Percentiles rank a stretch among this genome's conserved stretches.
Evolutionary conservation across 768 basidiomycete genomes (phyloP).

Genomic region (Mycena belliarum): DNA sequence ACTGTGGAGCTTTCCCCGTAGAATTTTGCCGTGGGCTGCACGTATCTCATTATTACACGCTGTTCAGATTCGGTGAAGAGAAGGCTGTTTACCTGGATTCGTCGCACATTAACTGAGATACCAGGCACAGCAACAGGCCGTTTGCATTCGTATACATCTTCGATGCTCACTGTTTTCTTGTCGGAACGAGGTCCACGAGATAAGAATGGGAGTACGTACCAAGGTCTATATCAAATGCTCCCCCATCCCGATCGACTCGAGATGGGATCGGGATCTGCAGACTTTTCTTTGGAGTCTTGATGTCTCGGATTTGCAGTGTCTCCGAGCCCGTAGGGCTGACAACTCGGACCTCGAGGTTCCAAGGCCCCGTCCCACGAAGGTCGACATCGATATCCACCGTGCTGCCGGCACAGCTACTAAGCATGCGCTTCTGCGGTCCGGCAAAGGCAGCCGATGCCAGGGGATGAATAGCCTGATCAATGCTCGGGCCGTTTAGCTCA

Average conservation of each 20-base stretch:
- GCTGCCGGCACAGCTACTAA: conserved; percentile 81
- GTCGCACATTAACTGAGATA: conserved; percentile 79
- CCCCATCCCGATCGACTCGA: conserved; percentile 65
- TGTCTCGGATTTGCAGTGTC: conserved; percentile 52
- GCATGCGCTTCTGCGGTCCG: conserved; percentile 48
- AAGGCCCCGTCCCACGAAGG: conserved; percentile 88
- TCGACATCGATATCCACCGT: conserved; percentile 78
- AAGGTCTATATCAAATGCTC: conserved; percentile 77
- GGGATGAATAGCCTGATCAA: conserved; percentile 89
- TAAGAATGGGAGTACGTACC: conserved; percentile 37
- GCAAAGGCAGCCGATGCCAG: conserved; percentile 78
- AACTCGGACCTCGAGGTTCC: conserved; percentile 82
- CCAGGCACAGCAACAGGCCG: conserved; percentile 74
- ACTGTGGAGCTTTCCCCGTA: conserved; percentile 71
- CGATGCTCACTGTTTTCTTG: conserved; percentile 66
- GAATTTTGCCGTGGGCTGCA: conserved; percentile 84
- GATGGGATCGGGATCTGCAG: conserved; percentile 70
- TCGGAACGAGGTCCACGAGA: conserved; percentile 9
- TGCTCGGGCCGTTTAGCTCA: conserved; percentile 71
- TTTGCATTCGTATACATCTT: conserved; percentile 88
- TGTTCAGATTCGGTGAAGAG: too few species aligned
- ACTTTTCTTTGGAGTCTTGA: conserved; percentile 54
- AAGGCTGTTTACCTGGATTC: conserved; percentile 58
- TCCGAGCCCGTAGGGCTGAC: conserved; percentile 73
- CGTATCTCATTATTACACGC: not conserved